A percentile compares a stretch with the other conserved stretches of the same genome.
These are phyloP conservation scores for Avena insularis DNA, from an alignment of 176 grass and related monocot genomes.

Conservation along the genomic window DNA sequence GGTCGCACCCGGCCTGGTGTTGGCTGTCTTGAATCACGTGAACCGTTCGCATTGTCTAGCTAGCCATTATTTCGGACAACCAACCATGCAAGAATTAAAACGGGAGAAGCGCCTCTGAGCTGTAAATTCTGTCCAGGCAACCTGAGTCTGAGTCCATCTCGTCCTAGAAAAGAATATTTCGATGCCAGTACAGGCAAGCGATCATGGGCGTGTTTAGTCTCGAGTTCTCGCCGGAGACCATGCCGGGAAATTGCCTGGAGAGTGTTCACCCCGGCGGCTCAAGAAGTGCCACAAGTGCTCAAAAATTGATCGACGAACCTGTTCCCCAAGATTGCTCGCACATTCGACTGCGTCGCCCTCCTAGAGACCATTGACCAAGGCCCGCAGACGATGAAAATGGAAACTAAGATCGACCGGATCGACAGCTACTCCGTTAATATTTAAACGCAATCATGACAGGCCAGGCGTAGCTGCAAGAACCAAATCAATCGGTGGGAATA, in stretches of 20 bases:
- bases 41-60: neutral
- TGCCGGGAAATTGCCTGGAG: neutral
- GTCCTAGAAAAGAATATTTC: neutral
- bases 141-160: neutral
- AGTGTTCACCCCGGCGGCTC: neutral
- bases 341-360: neutral
- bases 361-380: conserved; percentile 20
- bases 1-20: neutral
- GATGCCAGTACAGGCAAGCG: neutral
- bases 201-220: neutral
- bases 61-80: neutral
- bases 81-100: neutral
- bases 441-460: neutral
- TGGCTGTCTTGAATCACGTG: neutral
- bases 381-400: conserved; percentile 2
- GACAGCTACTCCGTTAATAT: neutral
- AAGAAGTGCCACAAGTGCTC: neutral
- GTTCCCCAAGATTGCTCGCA: no score
- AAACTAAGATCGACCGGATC: conserved; percentile 7
- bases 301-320: no score
- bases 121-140: neutral
- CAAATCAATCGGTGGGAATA: conserved; percentile 43
- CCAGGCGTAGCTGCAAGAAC: conserved; percentile 31
- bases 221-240: neutral
- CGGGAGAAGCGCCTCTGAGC: neutral